These are phyloP conservation scores for Saccharomyces hybrid DNA, from an alignment of 1,139 yeast genomes.

Conservation along the genomic window DNA sequence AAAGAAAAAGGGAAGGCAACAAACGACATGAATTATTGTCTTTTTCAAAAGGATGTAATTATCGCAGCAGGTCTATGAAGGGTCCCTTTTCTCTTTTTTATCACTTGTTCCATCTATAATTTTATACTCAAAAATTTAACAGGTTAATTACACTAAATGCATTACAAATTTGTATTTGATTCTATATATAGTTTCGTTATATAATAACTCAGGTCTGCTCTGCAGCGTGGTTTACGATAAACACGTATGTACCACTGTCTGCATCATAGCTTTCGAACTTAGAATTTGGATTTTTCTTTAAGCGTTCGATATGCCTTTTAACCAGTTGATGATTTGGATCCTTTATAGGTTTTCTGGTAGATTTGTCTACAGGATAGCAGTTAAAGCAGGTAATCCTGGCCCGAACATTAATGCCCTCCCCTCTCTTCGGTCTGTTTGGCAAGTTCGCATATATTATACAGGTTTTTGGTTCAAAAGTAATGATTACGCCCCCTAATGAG, in stretches of 20 bases:
- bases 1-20: conserved; percentile 13
- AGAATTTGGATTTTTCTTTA: conserved; percentile 53
- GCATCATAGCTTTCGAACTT: conserved; percentile 73
- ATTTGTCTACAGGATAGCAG: conserved; percentile 70
- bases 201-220: background rate
- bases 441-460: conserved; percentile 72
- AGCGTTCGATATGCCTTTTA: conserved; percentile 57
- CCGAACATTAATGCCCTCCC: conserved; percentile 78
- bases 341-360: conserved; percentile 63
- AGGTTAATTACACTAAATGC: background rate
- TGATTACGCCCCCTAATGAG: conserved; percentile 57
- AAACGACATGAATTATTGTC: no score
- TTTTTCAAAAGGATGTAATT: no score
- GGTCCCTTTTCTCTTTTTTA: background rate
- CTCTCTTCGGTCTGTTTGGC: conserved; percentile 53
- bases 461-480: conserved; percentile 52
- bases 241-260: conserved; percentile 45
- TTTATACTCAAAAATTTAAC: no score
- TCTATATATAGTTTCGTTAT: background rate
- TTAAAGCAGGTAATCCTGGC: conserved; percentile 67
- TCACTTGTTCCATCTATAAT: no score
- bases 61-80: conserved; percentile 24
- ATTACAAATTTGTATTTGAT: background rate
- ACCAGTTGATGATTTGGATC: conserved; percentile 74
- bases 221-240: conserved; percentile 12